phyloP scores from a whole-genome alignment of 768 basidiomycete species.

The Lactifluus echinatus region DNA sequence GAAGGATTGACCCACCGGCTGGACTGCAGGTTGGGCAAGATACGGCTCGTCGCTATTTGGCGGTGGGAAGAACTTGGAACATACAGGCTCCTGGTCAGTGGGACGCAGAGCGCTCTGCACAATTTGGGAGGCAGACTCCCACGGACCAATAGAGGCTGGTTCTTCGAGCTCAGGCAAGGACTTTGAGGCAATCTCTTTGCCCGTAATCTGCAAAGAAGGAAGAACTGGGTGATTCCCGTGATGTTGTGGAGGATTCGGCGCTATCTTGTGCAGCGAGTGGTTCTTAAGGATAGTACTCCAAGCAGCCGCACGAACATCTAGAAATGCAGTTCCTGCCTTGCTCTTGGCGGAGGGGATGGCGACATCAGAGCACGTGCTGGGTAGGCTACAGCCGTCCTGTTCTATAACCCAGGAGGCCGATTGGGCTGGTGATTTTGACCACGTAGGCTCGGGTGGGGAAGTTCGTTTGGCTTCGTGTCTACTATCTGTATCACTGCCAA shows the following conservation, averaged over 20 bases:
- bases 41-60: background rate
- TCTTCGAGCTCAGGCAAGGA: background rate
- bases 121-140: conserved; percentile 49
- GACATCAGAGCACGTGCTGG: conserved; percentile 15
- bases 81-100: background rate
- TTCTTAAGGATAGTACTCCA: conserved; percentile 22
- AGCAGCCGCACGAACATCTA: conserved; percentile 29
- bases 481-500: background rate
- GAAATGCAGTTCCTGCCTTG: conserved; percentile 27
- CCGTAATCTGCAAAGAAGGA: background rate
- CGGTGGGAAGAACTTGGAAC: conserved; percentile 11
- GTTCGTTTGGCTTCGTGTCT: background rate
- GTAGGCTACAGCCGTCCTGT: conserved; percentile 22
- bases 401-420: conserved; percentile 56
- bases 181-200: background rate
- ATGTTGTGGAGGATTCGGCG: background rate
- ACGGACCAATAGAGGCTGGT: conserved; percentile 34
- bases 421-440: background rate
- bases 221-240: background rate
- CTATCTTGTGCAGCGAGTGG: background rate
- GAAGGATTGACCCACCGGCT: background rate
- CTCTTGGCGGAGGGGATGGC: background rate
- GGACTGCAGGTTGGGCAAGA: background rate
- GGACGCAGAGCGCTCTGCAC: background rate
- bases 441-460: background rate